Conservation (phyloP, 305 asterid genomes). For the Fraxinus dipetala region DNA sequence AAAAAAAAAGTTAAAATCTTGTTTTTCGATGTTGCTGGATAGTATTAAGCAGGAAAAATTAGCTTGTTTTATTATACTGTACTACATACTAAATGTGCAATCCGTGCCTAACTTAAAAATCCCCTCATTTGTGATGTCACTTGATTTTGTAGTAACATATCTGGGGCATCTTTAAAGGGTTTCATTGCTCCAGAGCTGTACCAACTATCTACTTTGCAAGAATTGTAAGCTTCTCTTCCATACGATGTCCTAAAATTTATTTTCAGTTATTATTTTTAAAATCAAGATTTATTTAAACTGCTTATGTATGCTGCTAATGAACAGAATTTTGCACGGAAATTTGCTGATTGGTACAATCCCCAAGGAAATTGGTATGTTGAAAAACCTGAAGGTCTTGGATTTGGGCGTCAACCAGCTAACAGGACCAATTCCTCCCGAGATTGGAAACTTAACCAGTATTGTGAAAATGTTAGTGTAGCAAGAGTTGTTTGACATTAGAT, state of each 20-base stretch:
- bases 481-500: conserved; percentile 12
- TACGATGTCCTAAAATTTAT: not conserved
- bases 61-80: not conserved
- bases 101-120: conserved; percentile 6
- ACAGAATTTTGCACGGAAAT: conserved; percentile 77
- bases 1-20: not conserved
- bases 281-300: not conserved
- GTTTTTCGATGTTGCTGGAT: not conserved
- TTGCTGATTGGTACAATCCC: conserved; percentile 77
- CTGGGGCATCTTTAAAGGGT: conserved; percentile 77
- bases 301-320: conserved; percentile 20
- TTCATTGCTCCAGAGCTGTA: conserved; percentile 72
- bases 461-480: conserved; percentile 59
- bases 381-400: conserved; percentile 69
- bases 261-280: not conserved
- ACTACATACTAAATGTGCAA: not conserved
- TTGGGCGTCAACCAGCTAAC: conserved; percentile 74
- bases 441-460: conserved; percentile 65
- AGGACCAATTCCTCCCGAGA: conserved; percentile 82
- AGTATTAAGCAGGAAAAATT: not conserved
- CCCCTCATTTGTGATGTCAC: conserved; percentile 13
- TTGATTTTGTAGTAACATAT: conserved; percentile 66
- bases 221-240: conserved; percentile 51
- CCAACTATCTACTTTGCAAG: conserved; percentile 61
- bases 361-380: conserved; percentile 75